Percentiles rank a stretch among this genome's conserved stretches.
Evolutionary conservation across 768 basidiomycete genomes (phyloP).

Genomic region (Boletus rufocinnamomeus): DNA sequence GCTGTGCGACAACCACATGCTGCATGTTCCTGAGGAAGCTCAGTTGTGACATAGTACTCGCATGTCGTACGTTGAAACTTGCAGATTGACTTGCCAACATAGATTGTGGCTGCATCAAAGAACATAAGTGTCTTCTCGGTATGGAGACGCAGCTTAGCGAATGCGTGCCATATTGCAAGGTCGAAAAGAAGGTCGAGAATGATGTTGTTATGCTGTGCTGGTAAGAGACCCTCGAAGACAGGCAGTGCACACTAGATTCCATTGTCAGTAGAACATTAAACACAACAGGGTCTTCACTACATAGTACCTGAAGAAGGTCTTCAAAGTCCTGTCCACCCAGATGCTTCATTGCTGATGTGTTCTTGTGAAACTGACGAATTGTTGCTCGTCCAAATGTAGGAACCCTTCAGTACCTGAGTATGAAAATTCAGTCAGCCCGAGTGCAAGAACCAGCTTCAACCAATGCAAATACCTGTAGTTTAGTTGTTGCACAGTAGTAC

Average conservation of each 20-base stretch:
- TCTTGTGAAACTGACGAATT: no score
- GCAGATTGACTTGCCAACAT: slow-evolving; percentile 19
- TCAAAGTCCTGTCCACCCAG: no score
- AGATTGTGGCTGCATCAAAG: slow-evolving; percentile 7
- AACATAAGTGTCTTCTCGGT: slow-evolving; percentile 13
- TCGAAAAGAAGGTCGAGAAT: slow-evolving; percentile 20
- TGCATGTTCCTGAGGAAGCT: slow-evolving; percentile 16
- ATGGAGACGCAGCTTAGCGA: slow-evolving; percentile 18
- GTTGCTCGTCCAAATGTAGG: no score
- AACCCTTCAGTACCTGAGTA: background rate
- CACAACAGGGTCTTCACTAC: no score
- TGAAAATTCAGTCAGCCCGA: no score
- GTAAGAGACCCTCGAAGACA: slow-evolving; percentile 16
- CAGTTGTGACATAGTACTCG: slow-evolving; percentile 23
- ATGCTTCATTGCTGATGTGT: no score
- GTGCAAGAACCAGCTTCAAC: no score
- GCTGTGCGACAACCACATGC: background rate
- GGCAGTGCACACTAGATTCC: slow-evolving; percentile 18
- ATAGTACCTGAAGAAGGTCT: no score
- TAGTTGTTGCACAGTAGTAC: no score
- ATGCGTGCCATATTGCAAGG: slow-evolving; percentile 22
- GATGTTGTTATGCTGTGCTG: slow-evolving; percentile 8
- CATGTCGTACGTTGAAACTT: slow-evolving; percentile 29
- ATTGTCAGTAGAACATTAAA: no score
- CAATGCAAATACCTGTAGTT: no score